Percentiles rank a stretch among this genome's conserved stretches.
phyloP scores from a whole-genome alignment of 805 yeast genomes.

The Sungouiella thailandica region DNA sequence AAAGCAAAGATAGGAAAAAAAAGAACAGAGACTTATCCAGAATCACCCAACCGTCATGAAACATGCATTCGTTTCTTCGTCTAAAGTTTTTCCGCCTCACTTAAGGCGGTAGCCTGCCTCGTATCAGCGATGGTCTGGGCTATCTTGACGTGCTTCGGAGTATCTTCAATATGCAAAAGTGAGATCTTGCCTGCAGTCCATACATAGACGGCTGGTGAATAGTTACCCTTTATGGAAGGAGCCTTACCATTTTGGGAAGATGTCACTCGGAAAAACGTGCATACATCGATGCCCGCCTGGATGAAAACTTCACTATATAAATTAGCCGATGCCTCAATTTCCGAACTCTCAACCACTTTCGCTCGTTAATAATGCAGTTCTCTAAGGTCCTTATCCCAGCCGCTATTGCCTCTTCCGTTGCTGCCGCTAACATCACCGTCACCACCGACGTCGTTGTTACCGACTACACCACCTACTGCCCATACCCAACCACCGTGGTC shows the following conservation, averaged over 20 bases:
- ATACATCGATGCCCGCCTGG: not conserved
- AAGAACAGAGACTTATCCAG: too few species aligned
- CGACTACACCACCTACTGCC: conserved; percentile 79
- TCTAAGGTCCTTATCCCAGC: conserved; percentile 31
- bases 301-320: conserved; percentile 1
- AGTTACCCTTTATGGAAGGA: not conserved
- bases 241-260: not conserved
- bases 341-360: conserved; percentile 1
- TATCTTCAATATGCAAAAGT: too few species aligned
- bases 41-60: too few species aligned
- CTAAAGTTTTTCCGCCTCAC: too few species aligned
- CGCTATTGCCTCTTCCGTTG: conserved; percentile 42
- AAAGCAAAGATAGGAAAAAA: too few species aligned
- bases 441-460: conserved; percentile 57
- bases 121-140: too few species aligned
- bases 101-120: too few species aligned
- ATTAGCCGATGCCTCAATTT: not conserved
- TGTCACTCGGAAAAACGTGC: not conserved
- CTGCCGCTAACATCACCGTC: conserved; percentile 44
- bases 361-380: conserved; percentile 32
- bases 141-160: too few species aligned
- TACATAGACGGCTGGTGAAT: not conserved
- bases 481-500: conserved; percentile 60
- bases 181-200: too few species aligned
- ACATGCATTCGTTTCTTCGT: too few species aligned